Base-by-base conservation (phyloP, 176 grass and related monocot species). In the Triticum timopheevii region DNA sequence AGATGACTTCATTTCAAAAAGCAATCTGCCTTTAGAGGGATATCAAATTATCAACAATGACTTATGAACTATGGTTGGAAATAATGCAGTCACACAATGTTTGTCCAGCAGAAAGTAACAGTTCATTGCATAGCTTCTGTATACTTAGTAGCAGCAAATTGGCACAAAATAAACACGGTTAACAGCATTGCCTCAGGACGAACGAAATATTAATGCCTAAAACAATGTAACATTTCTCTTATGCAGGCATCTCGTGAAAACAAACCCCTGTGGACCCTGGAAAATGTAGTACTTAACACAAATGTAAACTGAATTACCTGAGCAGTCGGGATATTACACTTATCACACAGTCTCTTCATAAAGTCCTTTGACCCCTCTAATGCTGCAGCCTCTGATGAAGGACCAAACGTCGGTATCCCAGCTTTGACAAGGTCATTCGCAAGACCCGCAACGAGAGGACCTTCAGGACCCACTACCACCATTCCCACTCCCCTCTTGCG, bases 321-420 rank as follows among this genome's bases (percentile, higher is more conserved):
- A 52, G 96, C 96, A 67, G 96, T 98, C 1, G 92, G 96, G 28
- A 98, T 98, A 83, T 79, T 86, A 58, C 89, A 98, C 79, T 94
- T 94, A 75, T 92, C 88, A 4, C 96, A 98, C 81, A 98, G 66
- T 19, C 88, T 95, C 81, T 98, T 98, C 96, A 92, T 95, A 66
- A 98, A 98, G 34, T 95, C 93, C 64, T 98, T 98, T 4, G 93
- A 95, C 72, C 95, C 95, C 84, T 98, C 93, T 30, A 98, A 77
- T 15, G 93, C 93, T 23, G 95, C 95, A 69, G 95, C 93, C 73
- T 95, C 73, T 17, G 96, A 85, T 2, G 93, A 94, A 15, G 96
- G 93, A 15, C 93, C 92, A 67, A 98, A 95, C 4, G 92, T 82
- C 19, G 86, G 90, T 69, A 98, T 92, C 79, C 82, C 90, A 45